Evolutionary conservation across 495 filamentous ascomycete genomes (phyloP), one percentile per base, ranked within the genome.

Genomic region (Aspergillus egyptiacus): DNA sequence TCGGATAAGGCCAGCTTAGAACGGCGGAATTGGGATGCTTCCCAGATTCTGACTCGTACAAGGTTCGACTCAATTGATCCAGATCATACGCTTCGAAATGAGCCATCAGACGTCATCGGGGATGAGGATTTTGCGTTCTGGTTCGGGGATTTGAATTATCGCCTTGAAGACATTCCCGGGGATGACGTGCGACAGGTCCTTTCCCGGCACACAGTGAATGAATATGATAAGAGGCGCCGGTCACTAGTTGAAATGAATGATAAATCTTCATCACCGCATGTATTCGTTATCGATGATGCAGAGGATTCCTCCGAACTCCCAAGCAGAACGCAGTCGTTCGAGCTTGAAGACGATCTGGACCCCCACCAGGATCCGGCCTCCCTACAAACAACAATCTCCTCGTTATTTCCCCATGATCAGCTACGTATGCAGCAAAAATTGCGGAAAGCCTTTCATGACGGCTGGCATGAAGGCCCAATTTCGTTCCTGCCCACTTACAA

Each of bases 61-160:
- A 80, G 74, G 47, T 97, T 97, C 60, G 76, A 83, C 5, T 80
- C 87, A 1, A 74, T 91, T 14, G 71, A 71, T 33, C 68, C 81
- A 43, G 73, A 76, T 3, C 74, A 78, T 8, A 71, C 66, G 2
- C 51, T 73, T n/a, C 59, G 65, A 15, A 71, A 75, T 33, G 70
- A 69, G 1, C 62, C 62, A 20, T 69, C 68, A 9, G 88, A 95
- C 52, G 70, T 67, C n/a, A 83, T 99, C 51, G 90, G 89, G 1
- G 83, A 89, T 37, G 89, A 91, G 51, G 93, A 97, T 61, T 91
- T 95, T 66, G 78, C 83, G 1, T 95, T 97, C 56, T 96, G 91
- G 88, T 89, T 95, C 62, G 94, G 94, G 17, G 94, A 99, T 65
- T 74, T 99, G 7, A 99, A 99, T 65, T 99, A 96, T 58, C 78